Evolutionary conservation across 345 rosid species (phyloP).

Genomic region (Lumnitzera littorea): DNA sequence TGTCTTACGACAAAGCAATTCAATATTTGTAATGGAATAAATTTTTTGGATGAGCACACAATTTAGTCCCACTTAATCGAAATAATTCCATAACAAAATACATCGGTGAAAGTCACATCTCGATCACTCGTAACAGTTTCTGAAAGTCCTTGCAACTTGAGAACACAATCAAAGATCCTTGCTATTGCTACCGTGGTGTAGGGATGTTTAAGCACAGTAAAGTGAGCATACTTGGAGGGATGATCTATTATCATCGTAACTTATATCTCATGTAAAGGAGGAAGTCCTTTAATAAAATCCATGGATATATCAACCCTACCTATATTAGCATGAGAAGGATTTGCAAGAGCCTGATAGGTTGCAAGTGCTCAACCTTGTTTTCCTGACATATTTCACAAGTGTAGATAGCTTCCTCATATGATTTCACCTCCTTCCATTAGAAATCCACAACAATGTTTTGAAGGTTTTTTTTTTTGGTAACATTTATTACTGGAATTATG

Average conservation of each 20-base stretch:
- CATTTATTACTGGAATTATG: neutral
- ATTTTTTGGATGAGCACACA: neutral
- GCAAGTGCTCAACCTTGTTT: too few relatives aligned
- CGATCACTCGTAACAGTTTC: neutral
- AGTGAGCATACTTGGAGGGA: neutral
- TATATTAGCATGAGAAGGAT: neutral
- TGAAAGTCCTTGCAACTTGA: neutral
- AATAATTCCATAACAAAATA: neutral
- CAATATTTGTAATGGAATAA: too few relatives aligned
- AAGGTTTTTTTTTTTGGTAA: neutral
- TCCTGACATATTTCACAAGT: too few relatives aligned
- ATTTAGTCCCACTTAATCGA: neutral
- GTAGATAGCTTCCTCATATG: neutral
- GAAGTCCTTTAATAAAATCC: neutral
- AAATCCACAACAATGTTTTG: neutral
- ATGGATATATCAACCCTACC: neutral
- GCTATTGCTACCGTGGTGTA: neutral
- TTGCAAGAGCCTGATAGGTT: too few relatives aligned
- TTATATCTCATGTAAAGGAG: neutral
- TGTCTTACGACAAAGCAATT: too few relatives aligned
- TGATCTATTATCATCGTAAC: neutral
- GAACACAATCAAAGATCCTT: neutral
- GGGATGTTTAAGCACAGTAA: neutral
- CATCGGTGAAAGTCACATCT: neutral
- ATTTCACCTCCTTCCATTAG: neutral